These are phyloP conservation scores for Nicotiana undulata DNA, from an alignment of 257 asterid species.

Conservation along the genomic window DNA sequence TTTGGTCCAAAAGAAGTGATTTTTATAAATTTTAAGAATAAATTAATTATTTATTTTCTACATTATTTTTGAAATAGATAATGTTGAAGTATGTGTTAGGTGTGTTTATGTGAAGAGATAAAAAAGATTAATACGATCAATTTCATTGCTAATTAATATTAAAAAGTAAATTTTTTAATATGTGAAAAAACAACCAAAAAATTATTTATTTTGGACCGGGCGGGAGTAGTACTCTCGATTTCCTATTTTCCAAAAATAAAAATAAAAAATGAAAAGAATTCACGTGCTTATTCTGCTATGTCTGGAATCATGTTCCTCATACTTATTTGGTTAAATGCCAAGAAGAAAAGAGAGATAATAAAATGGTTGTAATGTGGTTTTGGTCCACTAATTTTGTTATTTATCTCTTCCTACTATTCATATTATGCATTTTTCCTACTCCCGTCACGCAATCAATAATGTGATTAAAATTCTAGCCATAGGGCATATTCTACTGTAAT, in stretches of 20 bases:
- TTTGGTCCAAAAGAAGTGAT: no score
- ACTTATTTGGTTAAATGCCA: neutral
- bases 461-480: neutral
- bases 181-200: no score
- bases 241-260: neutral
- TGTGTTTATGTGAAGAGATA: no score
- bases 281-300: neutral
- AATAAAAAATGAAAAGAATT: neutral
- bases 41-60: no score
- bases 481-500: neutral
- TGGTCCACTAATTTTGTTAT: neutral
- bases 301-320: neutral
- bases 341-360: neutral
- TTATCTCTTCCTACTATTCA: neutral
- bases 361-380: neutral
- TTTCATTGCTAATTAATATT: no score
- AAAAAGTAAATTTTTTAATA: no score
- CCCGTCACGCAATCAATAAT: neutral
- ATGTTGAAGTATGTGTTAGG: no score
- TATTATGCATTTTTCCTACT: neutral
- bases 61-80: no score
- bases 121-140: no score
- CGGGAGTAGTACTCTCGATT: no score
- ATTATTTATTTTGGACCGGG: no score
- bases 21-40: no score